phyloP scores from a whole-genome alignment of 805 yeast species.

The Pachysolen tannophilus region DNA sequence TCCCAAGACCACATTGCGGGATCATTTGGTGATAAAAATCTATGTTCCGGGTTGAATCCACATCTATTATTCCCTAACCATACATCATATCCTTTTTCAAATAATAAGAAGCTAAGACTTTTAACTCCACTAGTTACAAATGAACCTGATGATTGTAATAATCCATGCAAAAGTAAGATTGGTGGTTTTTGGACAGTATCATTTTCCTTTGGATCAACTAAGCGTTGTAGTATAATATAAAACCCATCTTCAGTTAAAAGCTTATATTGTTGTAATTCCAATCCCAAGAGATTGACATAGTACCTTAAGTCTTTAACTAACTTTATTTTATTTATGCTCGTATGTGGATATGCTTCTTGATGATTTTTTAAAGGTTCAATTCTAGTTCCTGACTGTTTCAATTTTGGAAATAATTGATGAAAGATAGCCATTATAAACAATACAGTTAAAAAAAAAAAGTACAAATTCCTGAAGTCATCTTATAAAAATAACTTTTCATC shows the following conservation, averaged over 20 bases:
- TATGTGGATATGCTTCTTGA: background rate
- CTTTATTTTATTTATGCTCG: background rate
- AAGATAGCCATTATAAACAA: too few relatives aligned
- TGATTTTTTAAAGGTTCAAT: too few relatives aligned
- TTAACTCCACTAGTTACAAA: conserved; percentile 76
- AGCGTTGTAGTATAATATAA: conserved; percentile 54
- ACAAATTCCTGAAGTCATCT: conserved; percentile 4
- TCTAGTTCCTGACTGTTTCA: too few relatives aligned
- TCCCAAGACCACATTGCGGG: conserved; percentile 90
- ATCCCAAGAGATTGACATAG: conserved; percentile 55
- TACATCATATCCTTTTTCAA: conserved; percentile 62
- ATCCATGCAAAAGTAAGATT: conserved; percentile 73
- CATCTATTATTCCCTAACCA: conserved; percentile 92
- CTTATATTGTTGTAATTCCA: conserved; percentile 49
- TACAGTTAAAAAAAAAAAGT: too few relatives aligned
- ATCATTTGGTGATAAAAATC: conserved; percentile 31
- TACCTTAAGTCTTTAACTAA: conserved; percentile 48
- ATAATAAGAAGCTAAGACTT: conserved; percentile 58
- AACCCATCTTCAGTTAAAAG: conserved; percentile 78
- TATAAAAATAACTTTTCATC: conserved; percentile 5
- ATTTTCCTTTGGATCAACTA: conserved; percentile 38
- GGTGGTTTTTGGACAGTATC: conserved; percentile 37
- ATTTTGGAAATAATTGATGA: too few relatives aligned
- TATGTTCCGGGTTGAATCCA: conserved; percentile 71
- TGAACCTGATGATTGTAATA: conserved; percentile 81